These are phyloP conservation scores for Metschnikowia corniflorae DNA, from an alignment of 805 yeast species.

Conservation along the genomic window DNA sequence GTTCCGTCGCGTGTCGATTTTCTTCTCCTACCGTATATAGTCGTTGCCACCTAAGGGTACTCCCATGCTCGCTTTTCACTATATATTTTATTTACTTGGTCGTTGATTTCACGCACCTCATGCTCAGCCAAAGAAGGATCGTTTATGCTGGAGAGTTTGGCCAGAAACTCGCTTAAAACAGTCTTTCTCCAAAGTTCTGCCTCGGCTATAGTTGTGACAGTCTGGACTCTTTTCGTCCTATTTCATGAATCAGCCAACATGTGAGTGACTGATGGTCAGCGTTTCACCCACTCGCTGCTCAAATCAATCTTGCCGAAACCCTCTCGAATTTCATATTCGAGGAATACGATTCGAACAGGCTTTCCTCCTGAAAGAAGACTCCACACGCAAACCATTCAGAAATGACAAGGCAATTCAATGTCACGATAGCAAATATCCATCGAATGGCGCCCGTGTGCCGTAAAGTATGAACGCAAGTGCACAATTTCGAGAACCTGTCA, in stretches of 20 bases:
- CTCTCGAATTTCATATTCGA: too few species aligned
- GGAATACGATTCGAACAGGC: too few species aligned
- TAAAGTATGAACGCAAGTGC: too few species aligned
- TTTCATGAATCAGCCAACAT: constrained; percentile 52
- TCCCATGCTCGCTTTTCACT: constrained; percentile 79
- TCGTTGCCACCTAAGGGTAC: constrained; percentile 75
- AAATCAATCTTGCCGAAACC: too few species aligned
- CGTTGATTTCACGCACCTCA: constrained; percentile 71
- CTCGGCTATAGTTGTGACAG: constrained; percentile 52
- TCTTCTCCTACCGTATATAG: constrained; percentile 36
- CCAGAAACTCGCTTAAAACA: constrained; percentile 60
- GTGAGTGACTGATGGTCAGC: too few species aligned
- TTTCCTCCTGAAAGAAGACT: too few species aligned
- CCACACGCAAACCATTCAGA: too few species aligned
- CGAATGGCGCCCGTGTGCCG: too few species aligned
- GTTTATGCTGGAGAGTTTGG: constrained; percentile 57
- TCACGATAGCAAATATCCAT: too few species aligned
- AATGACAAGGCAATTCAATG: too few species aligned
- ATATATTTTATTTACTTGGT: constrained; percentile 61
- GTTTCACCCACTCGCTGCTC: too few species aligned
- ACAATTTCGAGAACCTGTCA: too few species aligned
- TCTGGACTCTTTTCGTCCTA: constrained; percentile 59
- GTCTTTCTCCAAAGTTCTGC: constrained; percentile 70
- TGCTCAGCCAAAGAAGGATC: constrained; percentile 53
- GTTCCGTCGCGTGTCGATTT: constrained; percentile 28